Base-by-base conservation (phyloP, 768 basidiomycete genomes). In the Termitomyces sp. region DNA sequence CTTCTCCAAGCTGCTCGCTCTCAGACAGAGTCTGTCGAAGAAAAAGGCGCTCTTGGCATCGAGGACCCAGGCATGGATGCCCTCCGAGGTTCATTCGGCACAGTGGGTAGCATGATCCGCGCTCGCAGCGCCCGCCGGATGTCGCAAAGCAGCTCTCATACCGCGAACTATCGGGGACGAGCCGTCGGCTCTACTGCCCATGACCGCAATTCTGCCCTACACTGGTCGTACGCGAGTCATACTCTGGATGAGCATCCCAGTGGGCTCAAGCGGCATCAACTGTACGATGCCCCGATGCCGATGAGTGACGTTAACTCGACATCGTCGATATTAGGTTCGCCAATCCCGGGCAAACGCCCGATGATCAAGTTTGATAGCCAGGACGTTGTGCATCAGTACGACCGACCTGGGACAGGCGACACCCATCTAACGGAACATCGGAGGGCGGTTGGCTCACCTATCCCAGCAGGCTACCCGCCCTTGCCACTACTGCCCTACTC, bases 51-150 rank as follows among this genome's bases (percentile, higher is more conserved):
- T 1, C 57, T 80, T 5, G 86, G 82, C 0, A 56, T 84, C 19
- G 94, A 98, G 68, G 93, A 98, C 62, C 95, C 96, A 0, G 95
- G 95, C 3, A 89, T 97, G 69, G 94, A 94, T 59, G 82, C 94
- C 2, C 79, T 98, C 0, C 83, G 97, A 17, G 95, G 96, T 16
- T 89, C 89, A 2, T 95, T 95, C 63, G 94, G 95, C 4, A 81
- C 94, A 0, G 77, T 98, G 42, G 95, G 97, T 17, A 93, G 89
- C 67, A 89, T 98, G 65, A 92, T 96, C 54, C 80, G 87, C 10
- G 87, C 86, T 0, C 76, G 80, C 49, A 85, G 77, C 58, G 78
- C 76, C 16, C 72, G 75, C 59, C 72, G 79, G 28, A 67, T 79
- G 69, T 84, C 79, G 60, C 80, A 79, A 64, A 77, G 71, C 58